Conservation (phyloP, 1,284 basidiomycete genomes). For the Moesziomyces antarcticus region DNA sequence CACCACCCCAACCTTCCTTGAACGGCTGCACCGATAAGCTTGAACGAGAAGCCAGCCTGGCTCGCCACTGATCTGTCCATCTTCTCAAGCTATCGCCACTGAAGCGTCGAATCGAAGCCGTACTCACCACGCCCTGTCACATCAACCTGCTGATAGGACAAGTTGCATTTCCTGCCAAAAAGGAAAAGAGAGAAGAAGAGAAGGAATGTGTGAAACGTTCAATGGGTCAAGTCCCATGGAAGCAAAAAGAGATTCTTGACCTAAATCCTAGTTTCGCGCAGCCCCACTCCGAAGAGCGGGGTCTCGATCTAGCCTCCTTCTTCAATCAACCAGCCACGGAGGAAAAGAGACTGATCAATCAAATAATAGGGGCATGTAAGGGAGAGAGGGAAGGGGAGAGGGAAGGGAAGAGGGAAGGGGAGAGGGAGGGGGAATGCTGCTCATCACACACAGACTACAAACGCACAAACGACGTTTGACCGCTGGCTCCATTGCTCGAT, state of each 20-base stretch:
- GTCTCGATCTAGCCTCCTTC: constrained; percentile 53
- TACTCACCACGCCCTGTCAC: constrained; percentile 3
- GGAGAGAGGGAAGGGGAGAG: not conserved
- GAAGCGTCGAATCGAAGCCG: not conserved
- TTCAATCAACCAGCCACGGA: constrained; percentile 62
- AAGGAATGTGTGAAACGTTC: constrained; percentile 38
- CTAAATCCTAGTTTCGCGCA: constrained; percentile 47
- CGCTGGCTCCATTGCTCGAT: not conserved
- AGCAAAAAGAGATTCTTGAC: constrained; percentile 12
- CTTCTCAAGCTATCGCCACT: not conserved
- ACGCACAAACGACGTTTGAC: constrained; percentile 2
- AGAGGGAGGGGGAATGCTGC: not conserved
- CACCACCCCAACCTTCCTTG: not conserved
- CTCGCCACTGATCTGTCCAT: not conserved
- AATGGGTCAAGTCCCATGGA: constrained; percentile 39
- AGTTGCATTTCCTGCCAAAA: not conserved
- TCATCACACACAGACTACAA: constrained; percentile 7
- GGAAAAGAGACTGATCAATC: constrained; percentile 50
- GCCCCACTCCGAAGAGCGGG: not conserved
- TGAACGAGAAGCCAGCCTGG: not conserved
- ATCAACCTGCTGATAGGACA: not conserved
- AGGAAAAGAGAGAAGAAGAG: not conserved
- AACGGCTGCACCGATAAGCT: not conserved
- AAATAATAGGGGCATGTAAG: constrained; percentile 57
- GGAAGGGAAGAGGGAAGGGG: constrained; percentile 1